Conservation (phyloP, 495 filamentous ascomycete genomes). For the Hyaloscypha bicolor region DNA sequence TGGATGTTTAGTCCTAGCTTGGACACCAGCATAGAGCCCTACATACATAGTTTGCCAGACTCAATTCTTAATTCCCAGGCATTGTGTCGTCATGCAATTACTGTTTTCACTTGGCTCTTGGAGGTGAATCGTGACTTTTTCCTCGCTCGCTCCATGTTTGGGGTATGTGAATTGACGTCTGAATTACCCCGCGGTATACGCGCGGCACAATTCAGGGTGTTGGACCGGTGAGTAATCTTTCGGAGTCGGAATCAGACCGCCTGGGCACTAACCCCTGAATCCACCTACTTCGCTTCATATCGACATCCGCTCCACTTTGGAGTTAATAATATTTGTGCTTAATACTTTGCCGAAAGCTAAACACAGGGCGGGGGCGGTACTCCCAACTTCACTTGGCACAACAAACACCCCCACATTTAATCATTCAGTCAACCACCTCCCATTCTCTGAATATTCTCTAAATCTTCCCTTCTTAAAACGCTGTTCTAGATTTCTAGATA, state of each 20-base stretch:
- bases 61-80: background rate
- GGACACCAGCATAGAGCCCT: constrained; percentile 2
- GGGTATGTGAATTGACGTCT: background rate
- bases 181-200: background rate
- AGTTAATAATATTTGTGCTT: background rate
- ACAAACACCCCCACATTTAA: background rate
- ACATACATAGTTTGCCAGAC: constrained; percentile 5
- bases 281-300: background rate
- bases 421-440: background rate
- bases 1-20: background rate
- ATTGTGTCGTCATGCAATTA: background rate
- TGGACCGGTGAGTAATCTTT: too few relatives aligned
- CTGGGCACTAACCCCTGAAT: background rate
- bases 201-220: too few relatives aligned
- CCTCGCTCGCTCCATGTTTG: background rate
- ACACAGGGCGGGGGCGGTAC: too few relatives aligned
- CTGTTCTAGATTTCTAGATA: background rate
- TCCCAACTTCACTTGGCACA: background rate
- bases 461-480: too few relatives aligned
- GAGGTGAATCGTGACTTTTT: background rate
- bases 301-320: background rate
- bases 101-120: background rate
- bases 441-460: background rate
- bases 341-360: background rate
- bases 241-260: too few relatives aligned